Evolutionary conservation across 305 asterid genomes (phyloP).

Genomic region (Euphrasia arctica): DNA sequence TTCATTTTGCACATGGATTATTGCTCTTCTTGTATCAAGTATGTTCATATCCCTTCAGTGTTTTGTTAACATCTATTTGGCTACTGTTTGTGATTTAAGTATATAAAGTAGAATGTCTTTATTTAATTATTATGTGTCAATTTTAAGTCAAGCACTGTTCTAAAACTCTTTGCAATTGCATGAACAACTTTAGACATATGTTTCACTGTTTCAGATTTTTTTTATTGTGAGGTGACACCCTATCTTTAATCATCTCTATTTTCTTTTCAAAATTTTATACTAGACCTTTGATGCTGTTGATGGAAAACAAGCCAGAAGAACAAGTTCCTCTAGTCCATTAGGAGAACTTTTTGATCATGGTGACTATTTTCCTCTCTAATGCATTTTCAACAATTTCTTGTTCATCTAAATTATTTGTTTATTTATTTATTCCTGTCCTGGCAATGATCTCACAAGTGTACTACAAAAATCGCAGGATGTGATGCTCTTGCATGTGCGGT

Average conservation of each 20-base stretch:
- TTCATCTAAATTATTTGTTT: slow-evolving; percentile 8
- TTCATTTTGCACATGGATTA: slow-evolving; percentile 83
- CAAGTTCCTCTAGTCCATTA: slow-evolving; percentile 91
- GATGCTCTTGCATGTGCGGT: slow-evolving; percentile 99
- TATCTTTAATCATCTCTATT: slow-evolving; percentile 1
- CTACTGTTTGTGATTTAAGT: slow-evolving; percentile 10
- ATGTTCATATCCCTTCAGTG: slow-evolving; percentile 22
- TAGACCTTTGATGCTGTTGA: slow-evolving; percentile 98
- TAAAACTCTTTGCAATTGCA: slow-evolving; percentile 16
- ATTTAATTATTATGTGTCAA: neutral
- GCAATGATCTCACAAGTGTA: slow-evolving; percentile 25
- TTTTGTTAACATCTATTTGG: slow-evolving; percentile 12
- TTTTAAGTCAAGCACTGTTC: neutral
- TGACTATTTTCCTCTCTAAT: slow-evolving; percentile 4
- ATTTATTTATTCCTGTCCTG: slow-evolving; percentile 22
- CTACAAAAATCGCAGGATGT: slow-evolving; percentile 61
- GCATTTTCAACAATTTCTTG: slow-evolving; percentile 13
- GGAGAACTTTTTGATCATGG: slow-evolving; percentile 98
- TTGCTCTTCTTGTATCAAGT: slow-evolving; percentile 93
- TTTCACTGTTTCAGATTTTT: neutral
- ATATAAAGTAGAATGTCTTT: neutral
- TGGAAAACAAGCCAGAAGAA: slow-evolving; percentile 97
- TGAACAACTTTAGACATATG: slow-evolving; percentile 4
- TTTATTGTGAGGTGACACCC: slow-evolving; percentile 14
- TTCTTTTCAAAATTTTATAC: slow-evolving; percentile 24